Base-by-base conservation (phyloP, 2,329 filamentous ascomycete genomes). In the Talaromyces sp. region DNA sequence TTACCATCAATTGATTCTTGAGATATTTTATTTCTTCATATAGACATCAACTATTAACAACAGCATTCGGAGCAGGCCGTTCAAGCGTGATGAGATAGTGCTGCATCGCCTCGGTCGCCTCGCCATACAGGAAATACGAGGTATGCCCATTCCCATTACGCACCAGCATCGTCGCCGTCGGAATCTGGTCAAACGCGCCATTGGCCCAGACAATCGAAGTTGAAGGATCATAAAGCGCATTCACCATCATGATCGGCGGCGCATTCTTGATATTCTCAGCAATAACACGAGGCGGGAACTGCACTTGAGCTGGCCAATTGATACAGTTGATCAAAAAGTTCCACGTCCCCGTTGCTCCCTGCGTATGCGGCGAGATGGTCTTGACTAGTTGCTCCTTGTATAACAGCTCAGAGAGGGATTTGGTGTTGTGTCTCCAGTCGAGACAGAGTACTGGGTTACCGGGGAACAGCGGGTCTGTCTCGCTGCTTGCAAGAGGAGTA, bases 191-290 rank as follows among this genome's bases (percentile, higher is more conserved):
- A 53, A 66, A 67, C 54, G 77, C 63, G 0, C 72, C 70, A 19
- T 69, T 63, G 51, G 73, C 76, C 72, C 75, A 78, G 19, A 68
- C 65, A 56, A 74, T 73, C 26, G 71, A 70, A 2, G 77, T 79
- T 35, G 69, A 71, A 1, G 78, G 77, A 65, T 81, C 78, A 59
- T 70, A 70, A 2, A 72, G 67, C 11, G 74, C 68, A 59, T 76
- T 77, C 5, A 76, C 71, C 61, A 76, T 63, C 55, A 80, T 63
- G 32, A 80, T 71, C 17, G 69, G 68, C 5, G 69, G 62, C 8
- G 68, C 52, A 5, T 65, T 64, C 46, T 71, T 61, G 8, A 73
- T 60, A n/a, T 60, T 65, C 19, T 17, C 31, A 12, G 38, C 31
- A 24, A 38, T 38, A 32, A 38, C 38, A 19, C 64, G 65, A 2